Evolutionary conservation across 768 basidiomycete genomes (phyloP), one percentile per base, ranked within the genome.

Genomic region (Crucibulum laeve): DNA sequence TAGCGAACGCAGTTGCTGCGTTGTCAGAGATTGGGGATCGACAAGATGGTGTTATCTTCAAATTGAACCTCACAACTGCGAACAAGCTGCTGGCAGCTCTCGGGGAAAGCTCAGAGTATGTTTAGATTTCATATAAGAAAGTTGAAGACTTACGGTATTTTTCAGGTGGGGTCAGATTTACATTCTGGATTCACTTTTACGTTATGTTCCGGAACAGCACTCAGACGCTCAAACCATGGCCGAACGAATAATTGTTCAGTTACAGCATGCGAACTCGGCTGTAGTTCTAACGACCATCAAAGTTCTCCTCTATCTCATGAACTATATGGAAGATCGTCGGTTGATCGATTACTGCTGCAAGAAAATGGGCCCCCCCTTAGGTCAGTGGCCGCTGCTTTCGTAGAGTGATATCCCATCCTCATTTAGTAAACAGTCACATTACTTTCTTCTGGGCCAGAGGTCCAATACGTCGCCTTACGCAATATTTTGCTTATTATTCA

Each of bases 201-300:
- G 93, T 28, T 98, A 87, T 60, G 89, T 96, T n/a, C 96, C 96
- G 3, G 86, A 92, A 53, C 72, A 76, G 42, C 79, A 89, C 45
- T 68, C 79, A 15, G 96, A 99, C 57, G 96, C 96, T 7, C 91
- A 96, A 63, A 70, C 88, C 25, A 84, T 98, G 69, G 92, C 89
- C n/a, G 96, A 99, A 61, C 85, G 95, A 24, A 87, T 99, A 50
- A 82, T 93, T 36, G 77, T 92, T 37, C 87, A 97, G 53, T 71
- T 99, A 21, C 91, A 96, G 57, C 95, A 98, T 60, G 92, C 93
- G n/a, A 99, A 99, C 62, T 94, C 92, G 21, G 96, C 96, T 2
- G 96, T 99, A n/a, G 93, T 98, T 8, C 72, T 99, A 42, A 97
- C 95, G n/a, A 88, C 93, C 11, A 90, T 98, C 75, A 98, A 99